Conservation (phyloP, 768 basidiomycete genomes). For the Chiua virens region DNA sequence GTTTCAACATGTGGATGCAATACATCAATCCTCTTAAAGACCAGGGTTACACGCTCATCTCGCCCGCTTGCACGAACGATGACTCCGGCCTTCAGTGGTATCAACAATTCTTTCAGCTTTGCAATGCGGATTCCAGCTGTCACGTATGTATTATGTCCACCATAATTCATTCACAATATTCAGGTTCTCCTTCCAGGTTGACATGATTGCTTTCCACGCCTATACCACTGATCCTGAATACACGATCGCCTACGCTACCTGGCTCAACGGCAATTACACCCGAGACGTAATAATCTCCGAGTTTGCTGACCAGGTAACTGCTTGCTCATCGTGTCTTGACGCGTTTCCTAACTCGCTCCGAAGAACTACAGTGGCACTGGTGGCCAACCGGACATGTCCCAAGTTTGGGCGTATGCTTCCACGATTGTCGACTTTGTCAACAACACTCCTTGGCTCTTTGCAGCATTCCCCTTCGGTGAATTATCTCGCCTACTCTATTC, state of each 20-base stretch:
- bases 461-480: conserved; percentile 64
- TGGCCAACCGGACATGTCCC: conserved; percentile 33
- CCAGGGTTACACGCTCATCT: conserved; percentile 56
- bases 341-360: neutral
- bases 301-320: conserved; percentile 61
- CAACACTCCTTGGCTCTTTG: conserved; percentile 29
- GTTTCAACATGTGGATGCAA: conserved; percentile 54
- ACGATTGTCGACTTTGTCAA: conserved; percentile 45
- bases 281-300: conserved; percentile 60
- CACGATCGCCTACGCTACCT: conserved; percentile 52
- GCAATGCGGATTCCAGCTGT: conserved; percentile 40
- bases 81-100: conserved; percentile 65
- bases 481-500: neutral
- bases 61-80: conserved; percentile 69
- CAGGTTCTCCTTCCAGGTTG: conserved; percentile 41
- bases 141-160: conserved; percentile 38
- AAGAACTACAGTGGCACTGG: conserved; percentile 54
- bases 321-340: neutral
- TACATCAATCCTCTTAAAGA: conserved; percentile 58
- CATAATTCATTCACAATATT: neutral
- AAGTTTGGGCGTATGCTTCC: conserved; percentile 48
- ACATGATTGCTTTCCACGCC: conserved; percentile 61
- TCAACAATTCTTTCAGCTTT: conserved; percentile 49
- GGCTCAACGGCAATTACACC: conserved; percentile 45
- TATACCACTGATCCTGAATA: conserved; percentile 54